A percentile compares a stretch with the other conserved stretches of the same genome.
Evolutionary conservation across 2,329 filamentous ascomycete genomes (phyloP).

Genomic region (Tolypocladium album): DNA sequence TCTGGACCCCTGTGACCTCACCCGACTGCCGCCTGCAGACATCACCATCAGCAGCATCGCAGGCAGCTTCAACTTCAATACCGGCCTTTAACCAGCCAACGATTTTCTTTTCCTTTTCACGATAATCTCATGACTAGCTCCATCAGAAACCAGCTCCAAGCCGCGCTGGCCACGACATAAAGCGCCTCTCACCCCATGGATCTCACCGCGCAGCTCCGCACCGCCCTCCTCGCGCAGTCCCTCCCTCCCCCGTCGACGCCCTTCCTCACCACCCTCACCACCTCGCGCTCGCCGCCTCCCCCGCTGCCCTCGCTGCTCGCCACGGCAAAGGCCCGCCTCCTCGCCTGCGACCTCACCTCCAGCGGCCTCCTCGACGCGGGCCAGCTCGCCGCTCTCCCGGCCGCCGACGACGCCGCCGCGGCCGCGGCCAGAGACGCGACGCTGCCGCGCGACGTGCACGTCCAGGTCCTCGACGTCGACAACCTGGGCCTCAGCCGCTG

Average conservation of each 20-base stretch:
- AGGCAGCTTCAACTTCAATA: not conserved
- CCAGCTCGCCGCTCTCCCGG: conserved; percentile 35
- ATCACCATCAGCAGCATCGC: not conserved
- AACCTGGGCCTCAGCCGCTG: conserved; percentile 72
- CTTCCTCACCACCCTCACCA: conserved; percentile 56
- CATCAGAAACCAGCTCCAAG: not conserved
- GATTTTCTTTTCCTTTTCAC: too few relatives aligned
- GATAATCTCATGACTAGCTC: not conserved
- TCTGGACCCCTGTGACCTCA: not conserved
- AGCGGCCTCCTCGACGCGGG: conserved; percentile 33
- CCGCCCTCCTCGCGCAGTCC: conserved; percentile 39
- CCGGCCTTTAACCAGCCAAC: not conserved
- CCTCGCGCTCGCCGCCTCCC: conserved; percentile 42
- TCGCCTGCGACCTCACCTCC: conserved; percentile 63
- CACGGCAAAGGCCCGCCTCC: conserved; percentile 69
- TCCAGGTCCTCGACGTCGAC: conserved; percentile 80
- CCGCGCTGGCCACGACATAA: not conserved
- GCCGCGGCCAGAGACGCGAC: conserved; percentile 42
- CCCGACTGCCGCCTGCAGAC: not conserved
- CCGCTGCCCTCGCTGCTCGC: conserved; percentile 64
- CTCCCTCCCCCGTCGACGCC: conserved; percentile 38
- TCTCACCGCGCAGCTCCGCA: conserved; percentile 16
- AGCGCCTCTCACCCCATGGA: conserved; percentile 8
- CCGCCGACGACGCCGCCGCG: conserved; percentile 39
- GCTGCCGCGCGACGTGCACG: conserved; percentile 52